A percentile compares a stretch with the other conserved stretches of the same genome.
These are phyloP conservation scores for Crepidotus variabilis DNA, from an alignment of 768 basidiomycete genomes.

Conservation along the genomic window DNA sequence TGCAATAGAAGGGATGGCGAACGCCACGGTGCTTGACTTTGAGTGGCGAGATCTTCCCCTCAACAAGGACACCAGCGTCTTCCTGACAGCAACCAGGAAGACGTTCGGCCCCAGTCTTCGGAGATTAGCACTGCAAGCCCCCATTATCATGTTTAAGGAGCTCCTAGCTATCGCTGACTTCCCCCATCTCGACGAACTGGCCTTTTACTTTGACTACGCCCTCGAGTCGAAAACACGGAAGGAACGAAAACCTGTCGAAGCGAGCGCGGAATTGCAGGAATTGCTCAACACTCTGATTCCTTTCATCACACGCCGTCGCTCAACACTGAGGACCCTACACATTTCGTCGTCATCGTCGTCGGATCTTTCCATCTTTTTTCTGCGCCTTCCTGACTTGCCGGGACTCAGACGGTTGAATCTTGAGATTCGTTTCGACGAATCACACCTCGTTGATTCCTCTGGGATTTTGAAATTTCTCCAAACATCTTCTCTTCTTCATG, in stretches of 20 bases:
- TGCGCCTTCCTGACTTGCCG: slow-evolving; percentile 22
- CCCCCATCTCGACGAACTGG: slow-evolving; percentile 27
- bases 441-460: slow-evolving; percentile 21
- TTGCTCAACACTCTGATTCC: slow-evolving; percentile 24
- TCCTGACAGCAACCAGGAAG: slow-evolving; percentile 23
- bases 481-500: slow-evolving; percentile 16
- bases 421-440: slow-evolving; percentile 17
- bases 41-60: slow-evolving; percentile 36
- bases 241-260: background rate
- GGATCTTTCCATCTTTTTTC: slow-evolving; percentile 31
- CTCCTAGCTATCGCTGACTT: slow-evolving; percentile 26
- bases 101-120: slow-evolving; percentile 27
- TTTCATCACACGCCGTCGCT: slow-evolving; percentile 25
- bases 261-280: slow-evolving; percentile 1
- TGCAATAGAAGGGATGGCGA: slow-evolving; percentile 30
- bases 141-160: slow-evolving; percentile 27
- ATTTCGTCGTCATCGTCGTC: slow-evolving; percentile 28
- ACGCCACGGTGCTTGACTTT: slow-evolving; percentile 29
- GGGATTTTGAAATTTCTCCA: slow-evolving; percentile 18
- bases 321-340: slow-evolving; percentile 24
- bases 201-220: slow-evolving; percentile 31
- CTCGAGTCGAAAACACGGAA: background rate
- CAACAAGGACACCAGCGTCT: slow-evolving; percentile 22
- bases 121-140: slow-evolving; percentile 29
- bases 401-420: slow-evolving; percentile 20